These are phyloP conservation scores for Cicer arietinum DNA, from an alignment of 306 rosid genomes.

Conservation along the genomic window DNA sequence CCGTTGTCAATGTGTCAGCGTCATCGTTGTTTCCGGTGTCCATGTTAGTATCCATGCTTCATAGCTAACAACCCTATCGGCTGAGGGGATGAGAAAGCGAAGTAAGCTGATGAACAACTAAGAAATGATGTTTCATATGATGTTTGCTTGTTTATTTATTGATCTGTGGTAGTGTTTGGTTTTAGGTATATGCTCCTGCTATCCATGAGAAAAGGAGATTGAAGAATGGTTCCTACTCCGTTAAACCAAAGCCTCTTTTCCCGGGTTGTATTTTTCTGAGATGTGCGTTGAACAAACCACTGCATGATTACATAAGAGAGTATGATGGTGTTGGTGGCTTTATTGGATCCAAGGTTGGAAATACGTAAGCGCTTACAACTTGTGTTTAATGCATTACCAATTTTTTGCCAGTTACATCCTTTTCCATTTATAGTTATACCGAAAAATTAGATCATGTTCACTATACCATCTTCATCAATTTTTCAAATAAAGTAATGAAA, in stretches of 20 bases:
- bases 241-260: conserved; percentile 70
- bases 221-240: conserved; percentile 71
- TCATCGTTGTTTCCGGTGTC: too few species aligned
- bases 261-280: conserved; percentile 79
- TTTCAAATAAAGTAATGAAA: not conserved
- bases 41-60: too few species aligned
- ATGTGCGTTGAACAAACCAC: conserved; percentile 78
- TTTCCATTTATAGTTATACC: not conserved
- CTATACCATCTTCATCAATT: not conserved
- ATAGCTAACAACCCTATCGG: not conserved
- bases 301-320: conserved; percentile 83
- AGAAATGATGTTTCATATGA: conserved; percentile 30
- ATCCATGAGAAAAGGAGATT: conserved; percentile 67
- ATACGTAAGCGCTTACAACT: conserved; percentile 64
- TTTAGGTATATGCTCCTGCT: conserved; percentile 80
- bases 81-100: conserved; percentile 11
- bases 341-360: conserved; percentile 82
- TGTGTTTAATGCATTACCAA: not conserved
- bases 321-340: conserved; percentile 85
- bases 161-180: conserved; percentile 35
- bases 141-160: conserved; percentile 6
- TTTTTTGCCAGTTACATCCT: not conserved
- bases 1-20: too few species aligned
- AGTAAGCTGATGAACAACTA: not conserved
- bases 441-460: not conserved